phyloP scores from a whole-genome alignment of 1,284 basidiomycete species.

The Volvariella surrecta region DNA sequence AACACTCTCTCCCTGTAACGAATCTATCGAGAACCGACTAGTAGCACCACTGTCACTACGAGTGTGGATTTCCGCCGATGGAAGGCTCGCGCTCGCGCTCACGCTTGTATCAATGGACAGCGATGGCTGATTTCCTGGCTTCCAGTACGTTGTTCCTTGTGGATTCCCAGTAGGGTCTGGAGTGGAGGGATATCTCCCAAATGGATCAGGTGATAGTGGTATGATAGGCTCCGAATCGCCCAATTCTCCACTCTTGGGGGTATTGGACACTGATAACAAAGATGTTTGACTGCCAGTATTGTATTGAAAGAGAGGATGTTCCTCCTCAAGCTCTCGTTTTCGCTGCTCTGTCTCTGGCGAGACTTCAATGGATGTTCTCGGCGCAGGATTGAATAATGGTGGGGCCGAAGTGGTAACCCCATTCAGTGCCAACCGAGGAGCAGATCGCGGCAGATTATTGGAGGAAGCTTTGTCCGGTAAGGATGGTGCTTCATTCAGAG shows the following conservation, averaged over 20 bases:
- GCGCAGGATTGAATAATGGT: slow-evolving; percentile 29
- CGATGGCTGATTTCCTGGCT: slow-evolving; percentile 12
- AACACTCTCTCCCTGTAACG: slow-evolving; percentile 36
- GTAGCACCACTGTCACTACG: slow-evolving; percentile 18
- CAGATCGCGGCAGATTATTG: slow-evolving; percentile 28
- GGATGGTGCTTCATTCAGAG: slow-evolving; percentile 19
- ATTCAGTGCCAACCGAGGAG: slow-evolving; percentile 58
- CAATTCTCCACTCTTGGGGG: slow-evolving; percentile 13
- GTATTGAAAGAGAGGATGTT: slow-evolving; percentile 37
- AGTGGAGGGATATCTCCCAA: slow-evolving; percentile 57
- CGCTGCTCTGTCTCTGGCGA: slow-evolving; percentile 44
- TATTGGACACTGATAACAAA: too few species aligned
- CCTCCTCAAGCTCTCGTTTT: slow-evolving; percentile 42
- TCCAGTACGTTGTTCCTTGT: slow-evolving; percentile 28
- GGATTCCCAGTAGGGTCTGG: slow-evolving; percentile 23
- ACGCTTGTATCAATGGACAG: not conserved
- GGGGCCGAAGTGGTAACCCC: slow-evolving; percentile 55
- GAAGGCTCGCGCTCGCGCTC: slow-evolving; percentile 12
- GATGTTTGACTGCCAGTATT: slow-evolving; percentile 13
- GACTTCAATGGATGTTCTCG: slow-evolving; percentile 21
- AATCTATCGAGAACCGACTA: slow-evolving; percentile 71
- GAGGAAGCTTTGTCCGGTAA: not conserved
- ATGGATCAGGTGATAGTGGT: slow-evolving; percentile 72
- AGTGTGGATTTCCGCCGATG: not conserved
- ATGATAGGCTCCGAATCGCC: slow-evolving; percentile 40